These are phyloP conservation scores for Diatrype stigma DNA, from an alignment of 2,329 filamentous ascomycete species.

Conservation along the genomic window DNA sequence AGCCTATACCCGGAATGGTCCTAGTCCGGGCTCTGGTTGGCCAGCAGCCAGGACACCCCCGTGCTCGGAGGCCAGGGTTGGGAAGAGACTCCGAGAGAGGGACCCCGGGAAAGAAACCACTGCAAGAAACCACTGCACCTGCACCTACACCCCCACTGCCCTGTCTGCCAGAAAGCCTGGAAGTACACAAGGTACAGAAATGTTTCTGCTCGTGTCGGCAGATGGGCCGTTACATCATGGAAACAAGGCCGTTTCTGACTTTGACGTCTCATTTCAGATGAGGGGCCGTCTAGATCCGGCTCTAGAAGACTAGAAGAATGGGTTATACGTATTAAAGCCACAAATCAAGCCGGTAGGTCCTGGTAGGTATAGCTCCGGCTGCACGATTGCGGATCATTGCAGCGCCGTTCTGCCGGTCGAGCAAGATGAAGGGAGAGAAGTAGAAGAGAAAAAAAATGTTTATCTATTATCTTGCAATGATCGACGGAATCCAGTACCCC, in stretches of 20 bases:
- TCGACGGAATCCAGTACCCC: neutral
- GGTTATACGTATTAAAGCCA: too few relatives aligned
- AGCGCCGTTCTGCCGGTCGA: neutral
- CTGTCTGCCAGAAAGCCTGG: too few relatives aligned
- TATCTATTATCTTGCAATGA: too few relatives aligned
- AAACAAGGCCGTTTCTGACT: neutral
- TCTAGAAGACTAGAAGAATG: too few relatives aligned
- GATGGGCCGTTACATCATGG: neutral
- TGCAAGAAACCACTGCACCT: too few relatives aligned
- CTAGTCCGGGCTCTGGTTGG: neutral
- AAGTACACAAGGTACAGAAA: neutral
- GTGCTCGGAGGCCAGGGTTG: neutral
- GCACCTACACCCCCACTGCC: too few relatives aligned
- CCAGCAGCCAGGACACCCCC: neutral
- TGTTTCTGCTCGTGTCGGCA: neutral
- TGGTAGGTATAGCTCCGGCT: neutral
- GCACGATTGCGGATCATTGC: neutral
- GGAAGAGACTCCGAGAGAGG: too few relatives aligned
- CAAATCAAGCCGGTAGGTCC: too few relatives aligned
- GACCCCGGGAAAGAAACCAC: too few relatives aligned
- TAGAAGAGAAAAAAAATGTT: neutral
- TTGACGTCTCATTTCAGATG: neutral
- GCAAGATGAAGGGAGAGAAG: neutral
- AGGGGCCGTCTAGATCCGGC: neutral
- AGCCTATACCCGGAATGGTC: slow-evolving; percentile 3